A percentile compares a stretch with the other conserved stretches of the same genome.
Conservation (phyloP, 768 basidiomycete species). For the Suillus subalutaceus region DNA sequence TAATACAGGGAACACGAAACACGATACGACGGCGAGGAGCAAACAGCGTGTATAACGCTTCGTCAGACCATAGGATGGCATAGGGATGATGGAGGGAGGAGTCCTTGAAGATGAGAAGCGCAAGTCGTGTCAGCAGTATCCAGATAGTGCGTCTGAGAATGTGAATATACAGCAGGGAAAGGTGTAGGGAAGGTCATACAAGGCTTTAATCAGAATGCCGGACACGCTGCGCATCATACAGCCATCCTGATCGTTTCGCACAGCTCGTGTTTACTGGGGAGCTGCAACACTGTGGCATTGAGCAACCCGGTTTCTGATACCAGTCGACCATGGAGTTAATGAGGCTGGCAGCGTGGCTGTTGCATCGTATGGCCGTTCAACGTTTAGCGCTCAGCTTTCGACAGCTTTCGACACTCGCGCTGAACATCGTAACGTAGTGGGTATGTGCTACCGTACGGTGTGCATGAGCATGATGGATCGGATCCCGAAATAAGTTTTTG, state of each 20-base stretch:
- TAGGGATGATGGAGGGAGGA: slow-evolving; percentile 11
- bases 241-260: background rate
- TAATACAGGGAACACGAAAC: background rate
- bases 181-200: background rate
- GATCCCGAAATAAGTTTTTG: too few species aligned
- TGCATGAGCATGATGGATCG: too few species aligned
- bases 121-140: background rate
- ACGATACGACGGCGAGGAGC: slow-evolving; percentile 3
- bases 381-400: too few species aligned
- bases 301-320: too few species aligned
- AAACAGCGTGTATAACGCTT: slow-evolving; percentile 27
- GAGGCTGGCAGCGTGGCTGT: too few species aligned
- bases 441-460: too few species aligned
- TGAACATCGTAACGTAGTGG: too few species aligned
- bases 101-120: background rate
- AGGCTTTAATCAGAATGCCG: background rate
- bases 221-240: background rate
- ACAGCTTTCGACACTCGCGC: too few species aligned
- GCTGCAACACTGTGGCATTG: background rate
- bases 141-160: background rate
- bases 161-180: background rate
- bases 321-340: too few species aligned
- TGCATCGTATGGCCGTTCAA: too few species aligned
- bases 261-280: background rate
- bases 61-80: slow-evolving; percentile 26